Conservation (phyloP, 2,329 filamentous ascomycete species). For the Tolypocladium cylindrosporum region DNA sequence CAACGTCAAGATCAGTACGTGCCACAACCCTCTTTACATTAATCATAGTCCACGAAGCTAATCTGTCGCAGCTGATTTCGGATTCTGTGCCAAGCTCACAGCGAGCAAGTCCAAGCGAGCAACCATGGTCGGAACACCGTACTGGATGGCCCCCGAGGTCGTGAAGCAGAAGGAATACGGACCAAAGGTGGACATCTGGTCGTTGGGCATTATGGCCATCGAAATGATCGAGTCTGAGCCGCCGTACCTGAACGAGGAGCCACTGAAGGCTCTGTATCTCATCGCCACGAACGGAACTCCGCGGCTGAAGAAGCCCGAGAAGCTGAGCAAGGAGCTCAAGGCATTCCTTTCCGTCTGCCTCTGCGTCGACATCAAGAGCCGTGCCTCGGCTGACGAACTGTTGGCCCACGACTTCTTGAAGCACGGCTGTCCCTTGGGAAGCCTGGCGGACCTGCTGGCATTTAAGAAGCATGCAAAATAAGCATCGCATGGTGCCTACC, state of each 20-base stretch:
- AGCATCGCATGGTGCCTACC: conserved; percentile 2
- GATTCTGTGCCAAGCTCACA: conserved; percentile 96
- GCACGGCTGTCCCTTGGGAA: conserved; percentile 75
- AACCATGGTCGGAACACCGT: conserved; percentile 97
- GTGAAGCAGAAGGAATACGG: conserved; percentile 99
- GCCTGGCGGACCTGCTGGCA: conserved; percentile 75
- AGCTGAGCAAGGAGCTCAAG: conserved; percentile 95
- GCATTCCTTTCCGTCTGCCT: conserved; percentile 93
- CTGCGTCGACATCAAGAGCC: conserved; percentile 90
- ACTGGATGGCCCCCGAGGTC: conserved; percentile 99
- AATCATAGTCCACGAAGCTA: conserved; percentile 12
- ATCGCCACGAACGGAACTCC: conserved; percentile 98
- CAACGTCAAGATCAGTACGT: conserved; percentile 94
- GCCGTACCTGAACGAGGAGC: conserved; percentile 95
- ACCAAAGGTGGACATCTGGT: conserved; percentile 98
- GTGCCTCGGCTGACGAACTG: conserved; percentile 84
- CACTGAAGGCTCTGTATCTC: conserved; percentile 90
- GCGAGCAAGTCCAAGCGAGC: conserved; percentile 95
- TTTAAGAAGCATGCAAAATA: conserved; percentile 71
- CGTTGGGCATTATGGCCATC: conserved; percentile 97
- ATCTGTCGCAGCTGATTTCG: conserved; percentile 74
- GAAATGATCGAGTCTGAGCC: conserved; percentile 99
- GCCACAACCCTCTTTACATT: background rate
- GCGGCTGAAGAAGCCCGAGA: conserved; percentile 94
- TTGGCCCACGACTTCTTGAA: conserved; percentile 90